Conservation (phyloP, 805 yeast species). For the Tetrapisispora fleetii region DNA sequence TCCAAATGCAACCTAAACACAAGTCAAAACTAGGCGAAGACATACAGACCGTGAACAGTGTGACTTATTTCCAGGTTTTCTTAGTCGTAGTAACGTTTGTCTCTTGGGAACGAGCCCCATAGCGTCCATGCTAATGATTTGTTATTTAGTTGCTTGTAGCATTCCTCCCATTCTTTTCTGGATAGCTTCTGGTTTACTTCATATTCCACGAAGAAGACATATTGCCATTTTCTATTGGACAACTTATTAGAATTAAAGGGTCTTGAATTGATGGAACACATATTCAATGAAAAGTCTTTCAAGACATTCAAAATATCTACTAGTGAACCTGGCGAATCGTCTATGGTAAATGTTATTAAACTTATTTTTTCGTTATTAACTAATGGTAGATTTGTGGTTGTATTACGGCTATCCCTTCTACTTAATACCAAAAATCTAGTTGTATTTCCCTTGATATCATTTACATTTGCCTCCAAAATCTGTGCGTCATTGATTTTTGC, state of each 20-base stretch:
- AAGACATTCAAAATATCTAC: constrained; percentile 54
- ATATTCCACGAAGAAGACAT: constrained; percentile 70
- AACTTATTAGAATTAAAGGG: constrained; percentile 49
- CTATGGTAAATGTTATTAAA: constrained; percentile 55
- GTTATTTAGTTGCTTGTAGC: constrained; percentile 35
- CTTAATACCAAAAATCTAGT: constrained; percentile 75
- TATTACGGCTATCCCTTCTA: constrained; percentile 9
- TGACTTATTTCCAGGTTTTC: too few relatives aligned
- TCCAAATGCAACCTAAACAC: too few relatives aligned
- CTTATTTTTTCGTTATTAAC: constrained; percentile 30
- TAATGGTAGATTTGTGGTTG: neutral
- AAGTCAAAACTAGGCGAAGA: too few relatives aligned
- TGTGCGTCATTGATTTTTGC: constrained; percentile 50
- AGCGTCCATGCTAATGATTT: constrained; percentile 43
- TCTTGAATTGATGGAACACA: constrained; percentile 66
- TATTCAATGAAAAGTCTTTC: constrained; percentile 45
- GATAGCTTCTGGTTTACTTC: constrained; percentile 23
- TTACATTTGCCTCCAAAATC: constrained; percentile 46
- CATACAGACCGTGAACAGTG: too few relatives aligned
- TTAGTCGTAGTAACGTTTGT: constrained; percentile 28
- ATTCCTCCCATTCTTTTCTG: constrained; percentile 19
- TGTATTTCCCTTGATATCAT: constrained; percentile 67
- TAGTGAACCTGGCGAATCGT: constrained; percentile 65
- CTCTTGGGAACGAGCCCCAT: constrained; percentile 50
- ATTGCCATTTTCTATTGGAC: constrained; percentile 49